A percentile compares a stretch with the other conserved stretches of the same genome.
Conservation (phyloP, 257 asterid species). For the Anisodus acutangulus region DNA sequence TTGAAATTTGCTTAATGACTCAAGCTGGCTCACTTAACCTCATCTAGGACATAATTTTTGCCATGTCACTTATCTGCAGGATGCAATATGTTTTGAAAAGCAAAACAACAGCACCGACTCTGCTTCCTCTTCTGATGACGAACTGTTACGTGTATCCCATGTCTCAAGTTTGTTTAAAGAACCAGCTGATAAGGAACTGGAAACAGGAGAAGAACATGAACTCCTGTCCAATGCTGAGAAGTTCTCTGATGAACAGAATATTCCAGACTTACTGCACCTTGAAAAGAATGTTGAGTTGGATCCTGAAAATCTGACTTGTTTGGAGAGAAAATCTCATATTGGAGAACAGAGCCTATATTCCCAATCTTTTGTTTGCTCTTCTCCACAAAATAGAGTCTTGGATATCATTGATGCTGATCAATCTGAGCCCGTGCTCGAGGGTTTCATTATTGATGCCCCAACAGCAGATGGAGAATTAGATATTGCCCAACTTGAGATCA, state of each 20-base stretch:
- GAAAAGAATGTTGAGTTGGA: conserved; percentile 38
- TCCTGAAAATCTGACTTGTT: conserved; percentile 37
- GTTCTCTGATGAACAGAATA: conserved; percentile 41
- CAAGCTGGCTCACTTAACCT: conserved; percentile 6
- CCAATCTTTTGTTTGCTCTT: conserved; percentile 43
- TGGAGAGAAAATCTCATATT: conserved; percentile 41
- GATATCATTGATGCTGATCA: conserved; percentile 49
- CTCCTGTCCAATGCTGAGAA: conserved; percentile 37
- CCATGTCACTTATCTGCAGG: conserved; percentile 50
- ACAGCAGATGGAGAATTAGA: conserved; percentile 48
- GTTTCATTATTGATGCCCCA: conserved; percentile 59
- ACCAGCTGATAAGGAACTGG: conserved; percentile 37
- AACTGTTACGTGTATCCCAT: conserved; percentile 41
- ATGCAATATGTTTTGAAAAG: conserved; percentile 37
- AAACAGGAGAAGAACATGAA: conserved; percentile 24
- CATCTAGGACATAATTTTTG: not conserved
- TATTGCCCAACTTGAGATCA: conserved; percentile 49
- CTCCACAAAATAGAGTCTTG: conserved; percentile 47
- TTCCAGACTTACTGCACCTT: conserved; percentile 36
- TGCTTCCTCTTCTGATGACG: conserved; percentile 34
- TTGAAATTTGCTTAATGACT: not conserved
- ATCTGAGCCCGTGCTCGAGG: conserved; percentile 66
- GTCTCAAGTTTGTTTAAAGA: conserved; percentile 42
- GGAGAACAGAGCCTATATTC: conserved; percentile 38
- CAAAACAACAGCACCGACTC: conserved; percentile 35